These are phyloP conservation scores for Botrytis fragariae DNA, from an alignment of 2,329 filamentous ascomycete species.

Conservation along the genomic window DNA sequence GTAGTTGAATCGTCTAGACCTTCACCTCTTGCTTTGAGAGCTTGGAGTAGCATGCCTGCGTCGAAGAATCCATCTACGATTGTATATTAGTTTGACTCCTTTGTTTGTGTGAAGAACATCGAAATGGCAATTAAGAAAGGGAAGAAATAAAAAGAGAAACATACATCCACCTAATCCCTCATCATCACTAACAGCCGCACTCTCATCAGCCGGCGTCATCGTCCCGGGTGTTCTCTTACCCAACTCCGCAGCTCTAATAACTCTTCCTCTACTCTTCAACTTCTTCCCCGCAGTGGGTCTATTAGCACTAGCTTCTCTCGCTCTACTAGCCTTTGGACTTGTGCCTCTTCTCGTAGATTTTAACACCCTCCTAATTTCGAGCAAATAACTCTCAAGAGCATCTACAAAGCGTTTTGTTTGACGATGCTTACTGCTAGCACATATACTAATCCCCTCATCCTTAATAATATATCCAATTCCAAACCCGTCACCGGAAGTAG, in stretches of 20 bases:
- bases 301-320: conserved; percentile 54
- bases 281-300: conserved; percentile 41
- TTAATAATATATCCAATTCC: conserved; percentile 99
- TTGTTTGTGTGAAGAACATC: not conserved
- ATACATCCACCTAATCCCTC: conserved; percentile 92
- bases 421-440: conserved; percentile 87
- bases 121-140: not conserved
- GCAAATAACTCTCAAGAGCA: conserved; percentile 82
- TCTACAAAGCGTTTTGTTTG: conserved; percentile 91
- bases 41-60: conserved; percentile 88
- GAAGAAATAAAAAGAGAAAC: conserved; percentile 42
- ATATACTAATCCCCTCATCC: conserved; percentile 85
- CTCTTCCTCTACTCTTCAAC: conserved; percentile 69
- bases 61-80: conserved; percentile 90
- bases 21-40: conserved; percentile 70
- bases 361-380: conserved; percentile 84
- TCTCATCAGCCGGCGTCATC: conserved; percentile 65
- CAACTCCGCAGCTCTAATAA: conserved; percentile 59
- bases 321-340: conserved; percentile 52
- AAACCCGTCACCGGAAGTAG: conserved; percentile 89
- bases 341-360: conserved; percentile 61
- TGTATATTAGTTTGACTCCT: not conserved
- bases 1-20: conserved; percentile 46
- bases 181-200: conserved; percentile 71
- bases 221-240: conserved; percentile 46